phyloP scores from a whole-genome alignment of 257 asterid species.

The Penstemon newberryi region DNA sequence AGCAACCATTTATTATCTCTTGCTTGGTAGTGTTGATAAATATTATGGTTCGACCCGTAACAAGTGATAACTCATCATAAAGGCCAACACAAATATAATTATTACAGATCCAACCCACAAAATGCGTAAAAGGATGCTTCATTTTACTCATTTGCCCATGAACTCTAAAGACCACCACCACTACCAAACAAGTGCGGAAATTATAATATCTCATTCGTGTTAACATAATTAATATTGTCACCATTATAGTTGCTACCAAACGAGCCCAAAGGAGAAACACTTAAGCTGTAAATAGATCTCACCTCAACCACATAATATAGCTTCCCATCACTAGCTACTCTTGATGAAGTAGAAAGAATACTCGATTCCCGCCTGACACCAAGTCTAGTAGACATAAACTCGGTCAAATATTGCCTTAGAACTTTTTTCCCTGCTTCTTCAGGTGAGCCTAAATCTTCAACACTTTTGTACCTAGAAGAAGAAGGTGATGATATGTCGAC shows the following conservation, averaged over 20 bases:
- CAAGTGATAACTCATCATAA: too few species aligned
- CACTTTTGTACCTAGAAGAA: slow-evolving; percentile 75
- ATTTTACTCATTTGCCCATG: too few species aligned
- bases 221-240: too few species aligned
- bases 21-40: too few species aligned
- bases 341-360: slow-evolving; percentile 73
- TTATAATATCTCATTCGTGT: too few species aligned
- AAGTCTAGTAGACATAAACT: slow-evolving; percentile 97
- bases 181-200: too few species aligned
- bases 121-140: too few species aligned
- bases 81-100: too few species aligned
- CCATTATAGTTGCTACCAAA: not conserved
- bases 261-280: not conserved
- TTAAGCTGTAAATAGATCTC: slow-evolving; percentile 19
- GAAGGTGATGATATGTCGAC: slow-evolving; percentile 92
- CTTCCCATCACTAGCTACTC: slow-evolving; percentile 83
- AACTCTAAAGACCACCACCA: too few species aligned
- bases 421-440: slow-evolving; percentile 81
- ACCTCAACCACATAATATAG: slow-evolving; percentile 85
- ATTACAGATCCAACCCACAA: too few species aligned
- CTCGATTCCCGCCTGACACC: slow-evolving; percentile 85
- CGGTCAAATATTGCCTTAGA: slow-evolving; percentile 76
- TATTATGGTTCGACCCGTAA: too few species aligned
- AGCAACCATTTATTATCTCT: too few species aligned
- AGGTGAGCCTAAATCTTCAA: slow-evolving; percentile 87